phyloP scores from a whole-genome alignment of 441 rosid genomes.

The Isatis lusitanica region DNA sequence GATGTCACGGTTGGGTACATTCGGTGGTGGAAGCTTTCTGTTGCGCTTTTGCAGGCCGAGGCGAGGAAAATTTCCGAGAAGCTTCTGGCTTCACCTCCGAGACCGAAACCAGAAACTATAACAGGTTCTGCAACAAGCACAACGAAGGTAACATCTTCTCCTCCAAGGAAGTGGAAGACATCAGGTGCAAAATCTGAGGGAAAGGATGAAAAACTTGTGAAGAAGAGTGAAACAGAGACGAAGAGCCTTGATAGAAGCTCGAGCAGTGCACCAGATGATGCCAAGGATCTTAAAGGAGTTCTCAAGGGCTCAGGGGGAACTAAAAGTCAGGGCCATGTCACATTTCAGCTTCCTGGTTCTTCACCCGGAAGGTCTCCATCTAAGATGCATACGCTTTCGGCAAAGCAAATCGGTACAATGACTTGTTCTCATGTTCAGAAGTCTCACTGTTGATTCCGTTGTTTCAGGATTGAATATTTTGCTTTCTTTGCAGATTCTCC shows the following conservation, averaged over 20 bases:
- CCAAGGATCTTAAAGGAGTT: slow-evolving; percentile 33
- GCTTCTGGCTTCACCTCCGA: slow-evolving; percentile 5
- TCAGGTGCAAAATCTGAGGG: slow-evolving; percentile 1
- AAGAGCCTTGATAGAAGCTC: slow-evolving; percentile 10
- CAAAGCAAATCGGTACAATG: slow-evolving; percentile 29
- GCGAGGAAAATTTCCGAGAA: slow-evolving; percentile 16
- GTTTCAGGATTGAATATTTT: slow-evolving; percentile 1
- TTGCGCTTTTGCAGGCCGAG: slow-evolving; percentile 8
- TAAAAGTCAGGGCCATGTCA: slow-evolving; percentile 33
- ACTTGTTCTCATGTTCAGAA: background rate
- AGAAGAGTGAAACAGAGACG: background rate
- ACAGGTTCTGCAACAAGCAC: background rate
- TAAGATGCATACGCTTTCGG: background rate
- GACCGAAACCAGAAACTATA: background rate
- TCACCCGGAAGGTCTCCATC: slow-evolving; percentile 25
- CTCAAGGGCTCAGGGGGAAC: slow-evolving; percentile 23
- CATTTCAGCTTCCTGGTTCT: slow-evolving; percentile 32
- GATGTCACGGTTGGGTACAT: slow-evolving; percentile 34
- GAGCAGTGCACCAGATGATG: background rate
- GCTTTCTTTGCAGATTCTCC: slow-evolving; percentile 17
- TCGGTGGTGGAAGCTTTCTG: slow-evolving; percentile 38
- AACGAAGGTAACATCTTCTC: background rate
- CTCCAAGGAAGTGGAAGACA: slow-evolving; percentile 2
- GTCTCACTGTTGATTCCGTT: slow-evolving; percentile 8
- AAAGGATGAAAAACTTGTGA: slow-evolving; percentile 23